These are phyloP conservation scores for Puccinia coronata DNA, from an alignment of 1,284 basidiomycete species.

Conservation along the genomic window DNA sequence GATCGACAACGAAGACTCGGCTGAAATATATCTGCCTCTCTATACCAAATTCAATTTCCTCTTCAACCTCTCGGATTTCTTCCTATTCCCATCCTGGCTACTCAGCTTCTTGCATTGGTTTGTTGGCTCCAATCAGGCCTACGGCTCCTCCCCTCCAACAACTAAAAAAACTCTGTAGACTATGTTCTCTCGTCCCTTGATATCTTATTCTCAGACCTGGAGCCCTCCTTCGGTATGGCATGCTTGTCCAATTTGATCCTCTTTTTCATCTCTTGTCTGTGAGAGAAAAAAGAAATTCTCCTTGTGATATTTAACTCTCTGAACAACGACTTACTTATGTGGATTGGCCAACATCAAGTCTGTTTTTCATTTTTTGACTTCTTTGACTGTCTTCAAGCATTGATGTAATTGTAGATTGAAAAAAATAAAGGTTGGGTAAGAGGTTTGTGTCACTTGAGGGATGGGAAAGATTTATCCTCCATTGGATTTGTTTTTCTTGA, in stretches of 20 bases:
- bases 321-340: neutral
- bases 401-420: too few species aligned
- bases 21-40: slow-evolving; percentile 72
- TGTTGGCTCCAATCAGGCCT: slow-evolving; percentile 29
- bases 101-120: slow-evolving; percentile 17
- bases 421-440: too few species aligned
- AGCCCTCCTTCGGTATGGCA: neutral
- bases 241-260: neutral
- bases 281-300: neutral
- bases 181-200: neutral
- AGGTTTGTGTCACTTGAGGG: too few species aligned
- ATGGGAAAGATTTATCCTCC: too few species aligned
- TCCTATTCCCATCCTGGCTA: slow-evolving; percentile 15
- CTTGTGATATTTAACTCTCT: neutral
- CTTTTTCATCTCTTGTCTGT: neutral
- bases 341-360: too few species aligned
- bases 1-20: slow-evolving; percentile 74
- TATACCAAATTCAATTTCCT: slow-evolving; percentile 64
- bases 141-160: neutral
- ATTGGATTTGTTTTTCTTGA: too few species aligned
- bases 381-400: too few species aligned
- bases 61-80: slow-evolving; percentile 7
- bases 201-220: neutral
- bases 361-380: too few species aligned
- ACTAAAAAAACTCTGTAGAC: neutral